These are phyloP conservation scores for Edaphochlamys debaryana DNA, from an alignment of 139 green algal species.

Conservation along the genomic window DNA sequence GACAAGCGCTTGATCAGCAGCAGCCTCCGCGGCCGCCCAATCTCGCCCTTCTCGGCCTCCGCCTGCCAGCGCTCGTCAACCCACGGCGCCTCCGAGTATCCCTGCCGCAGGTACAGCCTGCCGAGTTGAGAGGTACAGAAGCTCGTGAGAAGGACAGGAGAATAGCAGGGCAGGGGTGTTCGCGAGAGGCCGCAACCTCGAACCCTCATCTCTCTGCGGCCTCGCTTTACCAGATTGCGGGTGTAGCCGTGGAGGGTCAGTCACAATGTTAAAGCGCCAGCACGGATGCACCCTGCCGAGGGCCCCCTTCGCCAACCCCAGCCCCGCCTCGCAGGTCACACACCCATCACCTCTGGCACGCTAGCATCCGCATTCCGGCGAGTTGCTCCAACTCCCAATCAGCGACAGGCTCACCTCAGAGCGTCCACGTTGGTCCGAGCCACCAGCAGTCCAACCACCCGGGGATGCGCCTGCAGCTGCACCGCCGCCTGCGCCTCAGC, in stretches of 20 bases:
- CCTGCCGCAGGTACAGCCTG: constrained; percentile 20
- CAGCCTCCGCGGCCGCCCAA: constrained; percentile 36
- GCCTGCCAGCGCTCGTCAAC: constrained; percentile 1
- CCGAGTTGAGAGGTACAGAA: too few species aligned
- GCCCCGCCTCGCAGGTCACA: too few species aligned
- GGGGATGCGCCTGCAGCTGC: neutral
- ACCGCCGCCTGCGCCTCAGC: neutral
- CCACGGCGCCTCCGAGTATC: constrained; percentile 6
- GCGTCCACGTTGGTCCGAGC: constrained; percentile 21
- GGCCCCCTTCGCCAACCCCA: too few species aligned
- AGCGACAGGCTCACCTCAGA: constrained; percentile 5
- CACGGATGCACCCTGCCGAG: too few species aligned
- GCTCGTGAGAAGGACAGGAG: too few species aligned
- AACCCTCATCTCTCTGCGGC: too few species aligned
- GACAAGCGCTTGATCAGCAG: neutral
- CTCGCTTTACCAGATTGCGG: too few species aligned
- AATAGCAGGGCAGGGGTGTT: too few species aligned
- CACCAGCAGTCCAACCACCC: constrained; percentile 22
- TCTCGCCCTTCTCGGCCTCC: constrained; percentile 10
- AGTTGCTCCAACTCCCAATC: too few species aligned
- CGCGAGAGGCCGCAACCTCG: too few species aligned
- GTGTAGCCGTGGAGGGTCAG: too few species aligned
- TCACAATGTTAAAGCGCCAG: too few species aligned
- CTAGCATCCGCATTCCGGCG: neutral
- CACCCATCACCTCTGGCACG: neutral